phyloP scores from a whole-genome alignment of 2,329 filamentous ascomycete species.

The Pseudopyrenochaeta lycopersici region DNA sequence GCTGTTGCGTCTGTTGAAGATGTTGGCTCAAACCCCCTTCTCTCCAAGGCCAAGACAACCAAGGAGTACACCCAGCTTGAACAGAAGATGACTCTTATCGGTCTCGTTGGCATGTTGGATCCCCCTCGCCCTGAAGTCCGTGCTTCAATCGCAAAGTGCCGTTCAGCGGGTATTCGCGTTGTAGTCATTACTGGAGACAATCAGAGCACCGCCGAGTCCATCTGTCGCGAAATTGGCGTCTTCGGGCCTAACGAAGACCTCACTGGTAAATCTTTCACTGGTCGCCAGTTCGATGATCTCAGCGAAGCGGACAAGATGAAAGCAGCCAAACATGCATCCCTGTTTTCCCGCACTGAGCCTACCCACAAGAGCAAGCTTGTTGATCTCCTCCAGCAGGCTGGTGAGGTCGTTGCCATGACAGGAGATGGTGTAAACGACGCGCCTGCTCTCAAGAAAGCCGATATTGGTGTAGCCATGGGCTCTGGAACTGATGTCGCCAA shows the following conservation, averaged over 20 bases:
- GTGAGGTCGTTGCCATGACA: slow-evolving; percentile 98
- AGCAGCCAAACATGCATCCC: slow-evolving; percentile 83
- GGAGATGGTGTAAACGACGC: slow-evolving; percentile 99
- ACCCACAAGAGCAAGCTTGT: slow-evolving; percentile 97
- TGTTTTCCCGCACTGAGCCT: slow-evolving; percentile 97
- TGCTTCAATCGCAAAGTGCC: slow-evolving; percentile 85
- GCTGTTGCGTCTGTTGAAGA: slow-evolving; percentile 87
- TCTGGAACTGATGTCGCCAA: slow-evolving; percentile 97
- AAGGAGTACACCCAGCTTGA: slow-evolving; percentile 87
- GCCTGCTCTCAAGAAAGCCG: slow-evolving; percentile 95
- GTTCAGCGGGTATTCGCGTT: slow-evolving; percentile 91
- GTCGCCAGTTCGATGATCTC: slow-evolving; percentile 90
- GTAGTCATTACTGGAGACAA: slow-evolving; percentile 99
- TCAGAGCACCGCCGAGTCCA: slow-evolving; percentile 95
- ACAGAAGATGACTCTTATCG: slow-evolving; percentile 92
- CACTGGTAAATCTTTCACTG: slow-evolving; percentile 91
- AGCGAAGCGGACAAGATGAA: slow-evolving; percentile 80
- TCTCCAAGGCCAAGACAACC: slow-evolving; percentile 80
- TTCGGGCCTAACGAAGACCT: slow-evolving; percentile 85
- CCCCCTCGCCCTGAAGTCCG: slow-evolving; percentile 93
- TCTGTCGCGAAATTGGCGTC: slow-evolving; percentile 96
- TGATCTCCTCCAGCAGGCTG: slow-evolving; percentile 89
- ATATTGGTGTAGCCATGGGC: slow-evolving; percentile 99
- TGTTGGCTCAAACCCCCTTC: slow-evolving; percentile 73
- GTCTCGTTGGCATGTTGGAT: slow-evolving; percentile 95